phyloP scores from a whole-genome alignment of 1,284 basidiomycete genomes.

The Acaromyces ingoldii region DNA sequence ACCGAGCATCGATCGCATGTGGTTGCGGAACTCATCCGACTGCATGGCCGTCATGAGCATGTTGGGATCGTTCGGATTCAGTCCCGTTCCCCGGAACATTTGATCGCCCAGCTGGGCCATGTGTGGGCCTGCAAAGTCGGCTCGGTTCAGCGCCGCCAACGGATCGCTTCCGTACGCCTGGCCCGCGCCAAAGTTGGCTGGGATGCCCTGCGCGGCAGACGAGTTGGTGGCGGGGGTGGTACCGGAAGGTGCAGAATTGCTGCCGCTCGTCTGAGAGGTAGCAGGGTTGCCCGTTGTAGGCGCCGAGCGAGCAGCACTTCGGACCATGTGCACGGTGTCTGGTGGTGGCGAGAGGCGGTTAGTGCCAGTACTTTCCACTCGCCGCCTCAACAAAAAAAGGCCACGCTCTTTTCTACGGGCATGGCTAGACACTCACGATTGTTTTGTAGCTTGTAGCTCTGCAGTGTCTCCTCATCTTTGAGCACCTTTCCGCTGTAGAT shows the following conservation, averaged over 20 bases:
- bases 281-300: conserved; percentile 30
- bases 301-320: conserved; percentile 32
- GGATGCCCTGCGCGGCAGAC: conserved; percentile 36
- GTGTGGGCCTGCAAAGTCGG: conserved; percentile 47
- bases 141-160: conserved; percentile 42
- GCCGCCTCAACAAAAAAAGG: background rate
- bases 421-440: conserved; percentile 15
- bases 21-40: conserved; percentile 39
- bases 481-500: conserved; percentile 50
- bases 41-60: conserved; percentile 47
- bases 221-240: conserved; percentile 5
- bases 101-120: conserved; percentile 41
- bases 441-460: conserved; percentile 44
- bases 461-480: conserved; percentile 41
- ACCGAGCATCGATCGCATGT: conserved; percentile 44
- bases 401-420: background rate
- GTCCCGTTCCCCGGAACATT: conserved; percentile 13
- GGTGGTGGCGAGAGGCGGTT: no score
- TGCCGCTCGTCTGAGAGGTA: conserved; percentile 6
- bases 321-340: conserved; percentile 48
- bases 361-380: background rate
- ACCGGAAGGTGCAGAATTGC: conserved; percentile 13
- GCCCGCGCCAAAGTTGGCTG: conserved; percentile 43
- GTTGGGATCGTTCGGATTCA: conserved; percentile 48
- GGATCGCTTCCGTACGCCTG: conserved; percentile 48